Conservation (phyloP, 2,329 filamentous ascomycete species). For the Diaporthe citri region DNA sequence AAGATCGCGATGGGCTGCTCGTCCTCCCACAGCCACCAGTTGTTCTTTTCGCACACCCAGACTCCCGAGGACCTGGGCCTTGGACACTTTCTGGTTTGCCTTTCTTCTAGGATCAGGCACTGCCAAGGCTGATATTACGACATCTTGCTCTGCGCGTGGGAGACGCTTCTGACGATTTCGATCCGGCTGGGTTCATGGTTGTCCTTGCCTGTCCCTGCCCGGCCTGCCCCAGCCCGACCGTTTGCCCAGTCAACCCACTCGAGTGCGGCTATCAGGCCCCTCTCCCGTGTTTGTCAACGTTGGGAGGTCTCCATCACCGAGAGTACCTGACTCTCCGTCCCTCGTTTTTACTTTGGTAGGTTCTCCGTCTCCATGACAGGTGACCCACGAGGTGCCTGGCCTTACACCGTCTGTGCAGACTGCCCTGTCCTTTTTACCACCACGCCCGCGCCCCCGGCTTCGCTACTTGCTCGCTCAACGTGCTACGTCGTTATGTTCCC, state of each 20-base stretch:
- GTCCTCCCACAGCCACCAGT: conserved; percentile 27
- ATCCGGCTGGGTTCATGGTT: conserved; percentile 33
- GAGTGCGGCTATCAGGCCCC: conserved; percentile 37
- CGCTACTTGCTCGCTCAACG: conserved; percentile 11
- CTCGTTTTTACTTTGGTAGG: conserved; percentile 23
- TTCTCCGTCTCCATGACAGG: conserved; percentile 33
- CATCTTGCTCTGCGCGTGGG: conserved; percentile 30
- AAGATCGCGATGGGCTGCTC: conserved; percentile 38
- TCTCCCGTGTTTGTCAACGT: conserved; percentile 32
- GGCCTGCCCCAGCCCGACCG: conserved; percentile 35
- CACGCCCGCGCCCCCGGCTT: conserved; percentile 10
- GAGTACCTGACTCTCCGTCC: conserved; percentile 36
- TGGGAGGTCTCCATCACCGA: conserved; percentile 31
- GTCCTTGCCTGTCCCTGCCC: conserved; percentile 36
- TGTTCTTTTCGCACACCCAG: conserved; percentile 25
- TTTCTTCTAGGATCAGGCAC: conserved; percentile 1
- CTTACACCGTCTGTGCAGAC: conserved; percentile 26
- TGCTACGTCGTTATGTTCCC: conserved; percentile 30
- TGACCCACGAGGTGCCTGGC: conserved; percentile 32
- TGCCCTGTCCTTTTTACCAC: conserved; percentile 34
- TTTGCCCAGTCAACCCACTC: conserved; percentile 31
- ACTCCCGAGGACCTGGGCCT: conserved; percentile 29
- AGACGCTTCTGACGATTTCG: conserved; percentile 31
- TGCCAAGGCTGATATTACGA: conserved; percentile 36
- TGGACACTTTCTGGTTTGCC: conserved; percentile 22